Percentiles rank a stretch among this genome's conserved stretches.
phyloP scores from a whole-genome alignment of 345 rosid genomes.

The Luvunga scandens region DNA sequence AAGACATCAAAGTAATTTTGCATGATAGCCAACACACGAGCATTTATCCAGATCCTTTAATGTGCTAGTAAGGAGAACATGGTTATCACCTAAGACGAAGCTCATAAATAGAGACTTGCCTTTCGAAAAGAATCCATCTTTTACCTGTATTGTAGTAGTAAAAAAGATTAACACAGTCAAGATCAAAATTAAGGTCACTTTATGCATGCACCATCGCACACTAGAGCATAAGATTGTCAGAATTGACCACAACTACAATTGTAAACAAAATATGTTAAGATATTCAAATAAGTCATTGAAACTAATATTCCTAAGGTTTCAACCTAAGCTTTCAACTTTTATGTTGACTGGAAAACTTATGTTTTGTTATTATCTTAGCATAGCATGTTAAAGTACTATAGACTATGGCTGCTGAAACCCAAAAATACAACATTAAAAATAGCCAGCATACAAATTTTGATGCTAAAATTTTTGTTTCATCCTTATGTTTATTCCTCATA shows the following conservation, averaged over 20 bases:
- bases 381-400: no score
- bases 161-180: neutral
- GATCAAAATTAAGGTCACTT: neutral
- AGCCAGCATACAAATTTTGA: no score
- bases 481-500: no score
- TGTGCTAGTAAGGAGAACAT: neutral
- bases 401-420: no score
- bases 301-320: no score
- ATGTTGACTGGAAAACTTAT: no score
- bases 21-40: neutral
- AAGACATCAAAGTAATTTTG: neutral
- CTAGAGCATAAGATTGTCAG: neutral
- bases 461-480: no score
- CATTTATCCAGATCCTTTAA: neutral
- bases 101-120: constrained; percentile 63
- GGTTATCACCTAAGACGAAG: constrained; percentile 70
- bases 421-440: no score
- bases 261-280: neutral
- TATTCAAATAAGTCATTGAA: no score
- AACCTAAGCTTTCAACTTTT: no score
- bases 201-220: neutral
- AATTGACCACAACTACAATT: neutral
- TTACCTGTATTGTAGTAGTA: constrained; percentile 38
- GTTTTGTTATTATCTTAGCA: no score
- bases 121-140: constrained; percentile 25